A percentile compares a stretch with the other conserved stretches of the same genome.
Evolutionary conservation across 2,329 filamentous ascomycete genomes (phyloP).

Genomic region (Scytalidium sp.): DNA sequence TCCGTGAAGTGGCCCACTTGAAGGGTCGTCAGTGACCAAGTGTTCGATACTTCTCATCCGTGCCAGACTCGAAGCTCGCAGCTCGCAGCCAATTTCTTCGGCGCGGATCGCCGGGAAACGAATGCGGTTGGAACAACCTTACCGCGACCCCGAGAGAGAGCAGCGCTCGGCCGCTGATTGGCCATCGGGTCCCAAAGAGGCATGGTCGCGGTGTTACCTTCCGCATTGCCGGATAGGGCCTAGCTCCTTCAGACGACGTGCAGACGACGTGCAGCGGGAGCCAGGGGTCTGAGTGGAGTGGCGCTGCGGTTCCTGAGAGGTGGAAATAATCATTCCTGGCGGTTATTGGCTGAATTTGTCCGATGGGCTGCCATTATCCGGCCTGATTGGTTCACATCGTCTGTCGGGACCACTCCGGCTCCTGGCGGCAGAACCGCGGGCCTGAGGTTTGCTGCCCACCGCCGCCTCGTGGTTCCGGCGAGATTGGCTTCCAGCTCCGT

Average conservation of each 20-base stretch:
- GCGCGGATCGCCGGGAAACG: neutral
- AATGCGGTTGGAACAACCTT: neutral
- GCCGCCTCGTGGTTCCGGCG: too few relatives aligned
- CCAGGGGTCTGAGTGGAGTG: neutral
- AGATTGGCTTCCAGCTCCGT: too few relatives aligned
- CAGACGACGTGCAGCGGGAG: neutral
- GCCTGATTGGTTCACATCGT: too few relatives aligned
- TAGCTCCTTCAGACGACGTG: neutral
- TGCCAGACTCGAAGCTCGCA: neutral
- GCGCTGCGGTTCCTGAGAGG: too few relatives aligned
- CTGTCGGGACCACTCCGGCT: too few relatives aligned
- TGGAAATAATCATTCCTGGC: neutral
- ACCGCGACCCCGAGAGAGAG: neutral
- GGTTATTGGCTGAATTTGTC: neutral
- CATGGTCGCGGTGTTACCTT: neutral
- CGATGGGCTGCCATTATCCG: too few relatives aligned
- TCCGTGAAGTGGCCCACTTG: too few relatives aligned
- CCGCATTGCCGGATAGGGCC: neutral
- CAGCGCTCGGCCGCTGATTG: too few relatives aligned
- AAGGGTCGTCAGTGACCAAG: too few relatives aligned
- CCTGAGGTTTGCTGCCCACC: too few relatives aligned
- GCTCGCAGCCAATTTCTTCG: neutral
- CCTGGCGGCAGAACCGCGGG: too few relatives aligned
- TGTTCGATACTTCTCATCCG: neutral
- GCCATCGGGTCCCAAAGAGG: neutral